Evolutionary conservation across 1,139 yeast species (phyloP), one percentile per base, ranked within the genome.

Genomic region (Kurtzmaniella quercitrusa): DNA sequence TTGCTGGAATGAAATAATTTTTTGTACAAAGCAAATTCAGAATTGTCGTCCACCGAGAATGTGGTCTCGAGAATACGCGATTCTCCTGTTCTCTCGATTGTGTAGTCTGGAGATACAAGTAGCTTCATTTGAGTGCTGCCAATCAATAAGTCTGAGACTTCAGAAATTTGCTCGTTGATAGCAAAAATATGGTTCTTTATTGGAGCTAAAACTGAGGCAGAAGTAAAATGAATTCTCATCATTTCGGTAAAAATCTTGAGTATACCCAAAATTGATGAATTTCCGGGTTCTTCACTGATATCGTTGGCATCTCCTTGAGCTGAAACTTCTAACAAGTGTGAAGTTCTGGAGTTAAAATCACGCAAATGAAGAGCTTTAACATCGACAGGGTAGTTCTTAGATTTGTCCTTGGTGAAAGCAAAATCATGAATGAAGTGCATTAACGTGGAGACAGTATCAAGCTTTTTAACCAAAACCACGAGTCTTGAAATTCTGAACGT

Each of bases 301-400:
- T 53, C 54, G 3, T 51, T 46, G 2, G 56, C 53, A 34, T 38
- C 48, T 12, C 46, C 44, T 3, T 51, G 47, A 20, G 57, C 53
- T 3, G 87, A 81, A 1, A 86, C 87, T 51, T 80, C 87, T 42
- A 83, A 68, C 41, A 83, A 61, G 58, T 83, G 85, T 0, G 87
- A 80, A 0, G 88, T 82, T 58, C 89, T 68, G 38, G 84, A 82
- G 2, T 84, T 76, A 43, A 83, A 66, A 34, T 79, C 78, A 45
- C 82, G 69, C 44, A 82, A 60, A 50, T 81, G 81, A 6, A 82
- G 61, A 1, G 83, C 86, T 50, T 71, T 75, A 37, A 81, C 65
- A 1, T 74, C 69, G 7, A 66, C 46, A 8, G 55, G 52, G 5
- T 57, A 45, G 17, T 53, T 50, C 20, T 33, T 44, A 7, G 32